Conservation (phyloP, 2,329 filamentous ascomycete species). For the Pseudogymnoascus sp. region DNA sequence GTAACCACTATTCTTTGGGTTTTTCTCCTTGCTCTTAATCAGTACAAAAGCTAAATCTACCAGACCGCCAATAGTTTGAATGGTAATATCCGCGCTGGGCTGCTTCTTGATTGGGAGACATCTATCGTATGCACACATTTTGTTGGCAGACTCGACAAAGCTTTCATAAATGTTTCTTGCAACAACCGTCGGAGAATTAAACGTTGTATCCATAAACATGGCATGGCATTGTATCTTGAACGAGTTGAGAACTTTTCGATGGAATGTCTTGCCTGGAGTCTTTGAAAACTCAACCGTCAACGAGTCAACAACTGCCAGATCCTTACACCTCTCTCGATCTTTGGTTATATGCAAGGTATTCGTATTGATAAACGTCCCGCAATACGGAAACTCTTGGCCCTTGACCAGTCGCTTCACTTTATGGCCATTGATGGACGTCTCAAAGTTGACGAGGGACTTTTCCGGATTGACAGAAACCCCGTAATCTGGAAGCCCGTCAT, state of each 20-base stretch:
- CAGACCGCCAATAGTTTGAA: constrained; percentile 21
- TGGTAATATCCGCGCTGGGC: constrained; percentile 52
- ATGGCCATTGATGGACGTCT: constrained; percentile 46
- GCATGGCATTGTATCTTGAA: constrained; percentile 80
- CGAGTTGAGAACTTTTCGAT: constrained; percentile 64
- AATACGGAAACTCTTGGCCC: constrained; percentile 67
- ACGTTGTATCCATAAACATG: constrained; percentile 72
- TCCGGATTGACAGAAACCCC: constrained; percentile 66
- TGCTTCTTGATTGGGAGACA: constrained; percentile 49
- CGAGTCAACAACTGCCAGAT: constrained; percentile 52
- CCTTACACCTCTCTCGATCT: constrained; percentile 47
- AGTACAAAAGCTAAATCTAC: constrained; percentile 22
- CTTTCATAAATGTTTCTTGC: constrained; percentile 65
- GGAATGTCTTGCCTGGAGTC: constrained; percentile 66
- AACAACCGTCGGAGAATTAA: constrained; percentile 64
- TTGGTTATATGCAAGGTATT: constrained; percentile 65
- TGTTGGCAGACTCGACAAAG: constrained; percentile 70
- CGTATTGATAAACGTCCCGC: constrained; percentile 70
- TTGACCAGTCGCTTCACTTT: constrained; percentile 42
- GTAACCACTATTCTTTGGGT: background rate
- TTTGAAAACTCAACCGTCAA: constrained; percentile 71
- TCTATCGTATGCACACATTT: constrained; percentile 54
- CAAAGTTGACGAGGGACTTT: constrained; percentile 84
- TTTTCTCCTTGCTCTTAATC: constrained; percentile 23
- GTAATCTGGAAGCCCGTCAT: constrained; percentile 66